A percentile compares a stretch with the other conserved stretches of the same genome.
Conservation (phyloP, 345 rosid species). For the Eucalyptus cloeziana region DNA sequence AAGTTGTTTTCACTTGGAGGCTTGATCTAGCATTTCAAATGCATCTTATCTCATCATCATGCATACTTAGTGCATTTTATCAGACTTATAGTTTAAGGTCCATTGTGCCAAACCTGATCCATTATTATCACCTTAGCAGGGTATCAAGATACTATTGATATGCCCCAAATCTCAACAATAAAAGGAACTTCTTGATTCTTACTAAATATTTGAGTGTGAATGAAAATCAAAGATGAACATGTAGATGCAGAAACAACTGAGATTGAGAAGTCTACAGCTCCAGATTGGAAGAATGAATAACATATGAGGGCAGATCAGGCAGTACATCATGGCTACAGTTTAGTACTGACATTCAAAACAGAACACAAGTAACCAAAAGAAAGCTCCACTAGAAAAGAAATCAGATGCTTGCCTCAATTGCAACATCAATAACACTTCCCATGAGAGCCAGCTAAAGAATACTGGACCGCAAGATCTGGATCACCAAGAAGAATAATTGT, state of each 20-base stretch:
- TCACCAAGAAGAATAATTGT: neutral
- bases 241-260: neutral
- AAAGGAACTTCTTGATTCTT: neutral
- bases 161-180: neutral
- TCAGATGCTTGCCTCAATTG: slow-evolving; percentile 28
- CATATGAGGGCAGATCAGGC: neutral
- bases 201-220: neutral
- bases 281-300: neutral
- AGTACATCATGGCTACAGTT: neutral
- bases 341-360: neutral
- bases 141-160: neutral
- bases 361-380: neutral
- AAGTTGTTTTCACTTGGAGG: neutral
- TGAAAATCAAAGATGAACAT: neutral
- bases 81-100: neutral
- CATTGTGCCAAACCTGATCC: neutral
- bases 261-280: neutral
- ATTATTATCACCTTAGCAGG: neutral
- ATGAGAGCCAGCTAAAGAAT: slow-evolving; percentile 11
- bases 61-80: neutral
- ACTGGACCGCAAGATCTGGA: neutral
- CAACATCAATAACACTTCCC: slow-evolving; percentile 37
- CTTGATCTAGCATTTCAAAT: neutral
- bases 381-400: neutral
- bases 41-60: neutral